Evolutionary conservation across 225 moss, liverwort and hornwort species (phyloP).

Genomic region (Bryum argenteum): DNA sequence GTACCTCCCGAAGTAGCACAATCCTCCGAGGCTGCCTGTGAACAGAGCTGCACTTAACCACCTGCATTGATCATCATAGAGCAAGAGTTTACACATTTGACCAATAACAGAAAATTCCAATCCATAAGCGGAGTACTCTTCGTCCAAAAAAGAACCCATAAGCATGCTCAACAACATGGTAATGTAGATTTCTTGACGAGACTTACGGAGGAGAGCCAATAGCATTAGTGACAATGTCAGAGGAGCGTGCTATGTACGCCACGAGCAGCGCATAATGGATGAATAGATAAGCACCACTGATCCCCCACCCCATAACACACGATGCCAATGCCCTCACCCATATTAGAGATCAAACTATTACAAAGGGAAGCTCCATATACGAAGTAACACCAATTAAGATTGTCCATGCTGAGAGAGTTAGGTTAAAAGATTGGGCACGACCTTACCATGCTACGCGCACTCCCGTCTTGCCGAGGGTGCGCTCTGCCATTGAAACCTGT

Average conservation of each 20-base stretch:
- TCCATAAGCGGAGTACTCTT: no score
- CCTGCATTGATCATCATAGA: conserved; percentile 41
- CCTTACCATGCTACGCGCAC: conserved; percentile 95
- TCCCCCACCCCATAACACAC: conserved; percentile 23
- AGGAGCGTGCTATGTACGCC: conserved; percentile 96
- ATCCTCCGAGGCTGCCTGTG: conserved; percentile 72
- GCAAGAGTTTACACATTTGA: conserved; percentile 3
- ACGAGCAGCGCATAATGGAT: conserved; percentile 96
- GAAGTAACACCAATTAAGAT: no score
- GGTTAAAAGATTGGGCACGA: not conserved
- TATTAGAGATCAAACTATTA: no score
- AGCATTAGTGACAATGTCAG: conserved; percentile 75
- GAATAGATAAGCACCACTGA: conserved; percentile 83
- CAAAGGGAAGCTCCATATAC: no score
- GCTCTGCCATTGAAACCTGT: conserved; percentile 94
- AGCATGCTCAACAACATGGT: no score
- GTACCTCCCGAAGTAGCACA: conserved; percentile 87
- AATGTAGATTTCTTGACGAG: no score
- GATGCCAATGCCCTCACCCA: not conserved
- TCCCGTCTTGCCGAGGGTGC: conserved; percentile 79
- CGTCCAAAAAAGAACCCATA: no score
- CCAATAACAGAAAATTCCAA: not conserved
- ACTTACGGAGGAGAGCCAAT: conserved; percentile 81
- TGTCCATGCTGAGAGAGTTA: not conserved
- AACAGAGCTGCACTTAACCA: conserved; percentile 86